Evolutionary conservation across 2,329 filamentous ascomycete genomes (phyloP), one percentile per base, ranked within the genome.

Genomic region (Magnaporthiopsis poae): DNA sequence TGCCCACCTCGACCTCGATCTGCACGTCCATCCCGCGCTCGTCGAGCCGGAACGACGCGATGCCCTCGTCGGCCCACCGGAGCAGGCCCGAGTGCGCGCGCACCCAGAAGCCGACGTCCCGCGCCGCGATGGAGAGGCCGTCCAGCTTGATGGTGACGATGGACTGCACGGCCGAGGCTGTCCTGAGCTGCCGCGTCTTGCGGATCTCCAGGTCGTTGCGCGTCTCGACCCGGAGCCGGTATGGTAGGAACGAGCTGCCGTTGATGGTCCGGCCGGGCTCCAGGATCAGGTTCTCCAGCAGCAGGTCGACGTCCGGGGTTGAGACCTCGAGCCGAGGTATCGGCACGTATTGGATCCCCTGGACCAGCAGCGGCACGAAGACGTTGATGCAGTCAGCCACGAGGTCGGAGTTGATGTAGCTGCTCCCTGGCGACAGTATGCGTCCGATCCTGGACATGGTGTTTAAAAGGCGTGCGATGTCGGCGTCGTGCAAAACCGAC

Each of bases 281-380:
- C 39, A 98, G 82, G 68, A 98, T 90, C 39, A 98, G 81, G 70
- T 96, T 97, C 74, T 98, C 94, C 2, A 98, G 80, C 0, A 98
- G 80, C 5, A 98, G 84, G 71, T 97, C 93, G 66, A 96, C 82
- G 46, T 90, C 87, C 0, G 92, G 93, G 3, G 89, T 90, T 0
- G 91, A 90, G 5, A 97, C 81, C 75, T 97, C 94, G n/a, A 97
- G 77, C 5, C 94, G 88, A 0, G 93, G 93, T 65, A 98, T 95
- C 0, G 94, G 94, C 4, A 98, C 80, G 76, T 92, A 92, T 74
- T 97, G 92, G 39, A 98, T 82, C 2, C 86, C 86, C 70, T 91
- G 84, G 67, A 97, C 84, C 4, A 92, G 73, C 15, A 92, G 79
- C 0, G 94, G 94, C 5, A 95, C 81, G 74, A 97, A 93, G 15